Conservation (phyloP, 352 stramenopile genomes). For the Globisporangium uncinulatum region DNA sequence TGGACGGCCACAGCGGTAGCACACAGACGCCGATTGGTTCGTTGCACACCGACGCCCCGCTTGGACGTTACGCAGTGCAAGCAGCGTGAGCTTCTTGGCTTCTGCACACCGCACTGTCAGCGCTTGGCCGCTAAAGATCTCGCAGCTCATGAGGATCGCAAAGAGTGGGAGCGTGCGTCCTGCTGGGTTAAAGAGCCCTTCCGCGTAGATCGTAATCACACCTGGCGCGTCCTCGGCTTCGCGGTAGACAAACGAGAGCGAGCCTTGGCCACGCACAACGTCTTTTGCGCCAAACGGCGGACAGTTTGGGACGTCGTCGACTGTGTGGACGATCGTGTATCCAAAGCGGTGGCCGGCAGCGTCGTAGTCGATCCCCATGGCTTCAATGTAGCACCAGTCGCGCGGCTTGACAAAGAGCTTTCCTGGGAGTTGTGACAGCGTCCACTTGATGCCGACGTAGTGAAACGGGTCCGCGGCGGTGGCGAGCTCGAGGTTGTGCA, state of each 20-base stretch:
- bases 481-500: slow-evolving; percentile 34
- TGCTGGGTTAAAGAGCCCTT: slow-evolving; percentile 36
- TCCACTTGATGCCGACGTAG: slow-evolving; percentile 51
- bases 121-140: slow-evolving; percentile 30
- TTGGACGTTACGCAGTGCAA: slow-evolving; percentile 17
- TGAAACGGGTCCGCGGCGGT: slow-evolving; percentile 35
- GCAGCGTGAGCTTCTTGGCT: slow-evolving; percentile 50
- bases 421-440: slow-evolving; percentile 27
- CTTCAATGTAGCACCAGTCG: slow-evolving; percentile 33
- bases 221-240: slow-evolving; percentile 21
- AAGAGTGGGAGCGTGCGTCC: slow-evolving; percentile 27
- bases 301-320: slow-evolving; percentile 36
- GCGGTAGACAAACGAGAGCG: slow-evolving; percentile 30
- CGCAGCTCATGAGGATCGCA: slow-evolving; percentile 22
- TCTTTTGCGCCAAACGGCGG: slow-evolving; percentile 24
- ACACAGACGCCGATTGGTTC: slow-evolving; percentile 4
- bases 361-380: slow-evolving; percentile 40
- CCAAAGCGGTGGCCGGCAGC: slow-evolving; percentile 22
- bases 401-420: slow-evolving; percentile 17
- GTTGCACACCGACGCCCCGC: background rate
- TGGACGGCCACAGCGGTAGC: slow-evolving; percentile 15
- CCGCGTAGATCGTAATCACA: slow-evolving; percentile 36
- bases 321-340: slow-evolving; percentile 41
- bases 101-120: slow-evolving; percentile 35
- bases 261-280: slow-evolving; percentile 28